Evolutionary conservation across 371 early-diverging fungal genomes (phyloP), one percentile per base, ranked within the genome.

Genomic region (Rhizomucor miehei): DNA sequence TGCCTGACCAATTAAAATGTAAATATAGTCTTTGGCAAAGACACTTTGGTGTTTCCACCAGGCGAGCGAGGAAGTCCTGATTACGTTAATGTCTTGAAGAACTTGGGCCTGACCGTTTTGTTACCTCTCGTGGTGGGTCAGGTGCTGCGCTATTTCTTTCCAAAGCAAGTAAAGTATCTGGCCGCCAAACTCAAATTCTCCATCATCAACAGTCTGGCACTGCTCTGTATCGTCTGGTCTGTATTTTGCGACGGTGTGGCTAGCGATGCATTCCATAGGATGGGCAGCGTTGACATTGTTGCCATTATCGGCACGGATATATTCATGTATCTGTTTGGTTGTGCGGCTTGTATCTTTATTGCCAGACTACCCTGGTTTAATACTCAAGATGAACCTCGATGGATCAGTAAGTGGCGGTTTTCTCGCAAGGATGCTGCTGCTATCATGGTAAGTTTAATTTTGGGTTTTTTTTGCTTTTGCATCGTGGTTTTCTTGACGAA

Each of bases 161-260:
- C 86, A 0, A 61, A 48, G 6, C 41, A 69, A 39, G 70, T 87
- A 21, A 78, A 77, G 38, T 67, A 65, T 52, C 57, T 85, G 16
- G 70, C 75, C 38, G 67, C 53, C 36, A 73, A 65, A 48, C 60
- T 81, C 13, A 77, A 73, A 29, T 80, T 87, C 52, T 61, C 81
- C 2, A 80, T 80, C 38, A 59, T 88, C 59, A 86, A 84, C 59
- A 75, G 73, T 40, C 44, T 74, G 9, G 75, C 87, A 35, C 69
- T 90, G 3, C 56, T 90, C 44, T 66, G 79, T 50, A 69, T 90
- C 20, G 87, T 90, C 16, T 90, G 86, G 85, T 80, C 81, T 34
- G 85, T 87, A 8, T 88, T 90, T 53, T 85, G 86, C 65, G 88
- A 90, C 65, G 83, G 88, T 14, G 87, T 88, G 37, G 63, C 80